These are phyloP conservation scores for Phoma herbarum DNA, from an alignment of 2,329 filamentous ascomycete species.

Conservation along the genomic window DNA sequence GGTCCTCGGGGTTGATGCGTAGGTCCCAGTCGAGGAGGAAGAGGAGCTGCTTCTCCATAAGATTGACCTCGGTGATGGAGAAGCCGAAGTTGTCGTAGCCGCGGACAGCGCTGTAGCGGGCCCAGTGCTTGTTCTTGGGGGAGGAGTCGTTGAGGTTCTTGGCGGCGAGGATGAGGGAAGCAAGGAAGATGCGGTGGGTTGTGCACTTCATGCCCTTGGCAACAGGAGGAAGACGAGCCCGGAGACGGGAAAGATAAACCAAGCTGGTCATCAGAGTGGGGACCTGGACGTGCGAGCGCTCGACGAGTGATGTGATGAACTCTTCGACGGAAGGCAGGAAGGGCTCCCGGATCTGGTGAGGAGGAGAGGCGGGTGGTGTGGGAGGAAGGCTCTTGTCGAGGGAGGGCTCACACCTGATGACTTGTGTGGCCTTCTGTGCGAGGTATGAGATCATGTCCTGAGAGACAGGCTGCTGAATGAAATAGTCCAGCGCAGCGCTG, in stretches of 20 bases:
- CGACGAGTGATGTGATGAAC: conserved; percentile 91
- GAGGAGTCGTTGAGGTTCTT: conserved; percentile 99
- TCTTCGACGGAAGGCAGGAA: conserved; percentile 80
- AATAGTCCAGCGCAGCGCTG: conserved; percentile 78
- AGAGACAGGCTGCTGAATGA: conserved; percentile 79
- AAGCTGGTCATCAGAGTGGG: conserved; percentile 96
- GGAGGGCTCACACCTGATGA: conserved; percentile 77
- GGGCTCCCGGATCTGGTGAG: conserved; percentile 61
- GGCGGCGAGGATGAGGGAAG: conserved; percentile 81
- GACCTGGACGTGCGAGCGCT: conserved; percentile 94
- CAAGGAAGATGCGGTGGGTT: conserved; percentile 96
- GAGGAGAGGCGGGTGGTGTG: conserved; percentile 68
- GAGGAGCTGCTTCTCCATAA: conserved; percentile 99
- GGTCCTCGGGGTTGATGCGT: conserved; percentile 82
- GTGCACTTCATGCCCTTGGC: conserved; percentile 97
- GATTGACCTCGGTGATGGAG: conserved; percentile 92
- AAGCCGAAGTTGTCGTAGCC: conserved; percentile 84
- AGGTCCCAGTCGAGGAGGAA: conserved; percentile 96
- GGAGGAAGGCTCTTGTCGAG: conserved; percentile 62
- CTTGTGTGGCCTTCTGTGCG: conserved; percentile 75
- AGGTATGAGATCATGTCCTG: conserved; percentile 81
- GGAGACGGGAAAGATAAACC: conserved; percentile 88
- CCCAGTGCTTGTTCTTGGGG: conserved; percentile 99
- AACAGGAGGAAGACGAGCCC: conserved; percentile 85
- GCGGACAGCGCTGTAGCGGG: conserved; percentile 83